Evolutionary conservation across 176 grass and related monocot species (phyloP).

Genomic region (Hyparrhenia diplandra): DNA sequence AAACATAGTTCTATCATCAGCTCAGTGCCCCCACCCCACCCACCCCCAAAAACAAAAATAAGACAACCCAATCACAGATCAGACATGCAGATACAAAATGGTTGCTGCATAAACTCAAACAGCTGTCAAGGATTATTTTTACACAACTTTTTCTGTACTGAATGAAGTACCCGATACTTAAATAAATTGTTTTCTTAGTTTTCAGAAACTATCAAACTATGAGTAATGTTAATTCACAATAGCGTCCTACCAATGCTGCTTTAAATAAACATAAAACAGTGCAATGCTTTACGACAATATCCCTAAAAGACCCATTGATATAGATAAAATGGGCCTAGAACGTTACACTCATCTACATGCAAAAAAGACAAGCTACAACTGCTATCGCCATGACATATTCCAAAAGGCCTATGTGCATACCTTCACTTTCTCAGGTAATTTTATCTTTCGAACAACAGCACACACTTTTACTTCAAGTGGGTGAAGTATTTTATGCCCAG

Average conservation of each 20-base stretch:
- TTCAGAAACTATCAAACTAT: not conserved
- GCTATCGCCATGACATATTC: not conserved
- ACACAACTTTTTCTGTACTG: not conserved
- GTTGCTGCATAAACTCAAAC: not conserved
- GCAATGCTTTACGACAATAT: not conserved
- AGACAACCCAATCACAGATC: not conserved
- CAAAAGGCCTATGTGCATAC: not conserved
- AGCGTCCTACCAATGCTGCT: not conserved
- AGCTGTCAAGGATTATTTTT: conserved; percentile 10
- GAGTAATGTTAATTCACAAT: not conserved
- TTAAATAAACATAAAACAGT: not conserved
- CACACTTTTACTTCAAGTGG: not conserved
- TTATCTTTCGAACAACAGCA: not conserved
- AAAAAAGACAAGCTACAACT: not conserved
- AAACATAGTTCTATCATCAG: not conserved
- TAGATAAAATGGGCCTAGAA: not conserved
- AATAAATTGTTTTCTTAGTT: not conserved
- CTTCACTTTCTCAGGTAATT: not conserved
- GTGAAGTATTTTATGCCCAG: not conserved
- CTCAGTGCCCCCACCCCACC: not conserved
- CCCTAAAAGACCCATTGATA: not conserved
- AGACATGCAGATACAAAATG: not conserved
- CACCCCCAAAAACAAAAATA: not conserved
- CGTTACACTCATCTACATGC: not conserved
- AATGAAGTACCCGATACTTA: not conserved